Evolutionary conservation across 495 filamentous ascomycete species (phyloP), one percentile per base, ranked within the genome.

Genomic region (Bombardia bombarda): DNA sequence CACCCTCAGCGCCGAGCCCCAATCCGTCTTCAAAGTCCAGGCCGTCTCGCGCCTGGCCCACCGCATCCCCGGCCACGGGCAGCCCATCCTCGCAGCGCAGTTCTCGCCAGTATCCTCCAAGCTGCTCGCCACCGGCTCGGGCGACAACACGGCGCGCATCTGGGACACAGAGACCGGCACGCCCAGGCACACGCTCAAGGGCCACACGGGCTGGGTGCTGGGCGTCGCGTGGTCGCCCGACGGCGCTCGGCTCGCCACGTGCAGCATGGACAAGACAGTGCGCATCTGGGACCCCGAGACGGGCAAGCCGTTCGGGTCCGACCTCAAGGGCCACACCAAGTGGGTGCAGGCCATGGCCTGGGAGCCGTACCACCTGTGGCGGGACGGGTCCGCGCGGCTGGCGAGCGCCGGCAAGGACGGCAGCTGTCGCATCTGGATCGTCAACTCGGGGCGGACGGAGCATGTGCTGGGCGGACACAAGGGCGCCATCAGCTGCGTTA

Each of bases 111-210:
- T 74, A 19, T 80, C 75, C 3, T 90, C 87, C 2, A 79, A 84
- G 7, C 77, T 82, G 42, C 78, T 99, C 66, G 87, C 89, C 0
- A 92, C 84, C 6, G 93, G 90, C 0, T 87, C 83, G 47, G 93
- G 93, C 26, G 93, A 99, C 52, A 79, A 80, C 24, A 97, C 93
- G 6, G 93, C 92, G 6, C 71, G 93, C 35, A 79, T 99, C 67
- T 96, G 87, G 84, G 92, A 99, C 52, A 93, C 87, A 40, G 86
- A 97, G 54, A 96, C 87, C 0, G 90, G 90, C 33, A 97, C 90
- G 1, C 89, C 93, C 0, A 67, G 87, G 41, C 76, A 84, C 58
- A 96, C 90, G 2, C 63, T 99, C 18, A 94, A 93, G 58, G 92
- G 92, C 10, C 93, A 97, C 61, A 86, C 84, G 12, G 83, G 83